phyloP scores from a whole-genome alignment of 2,329 filamentous ascomycete genomes.

The Fusarium sp. region DNA sequence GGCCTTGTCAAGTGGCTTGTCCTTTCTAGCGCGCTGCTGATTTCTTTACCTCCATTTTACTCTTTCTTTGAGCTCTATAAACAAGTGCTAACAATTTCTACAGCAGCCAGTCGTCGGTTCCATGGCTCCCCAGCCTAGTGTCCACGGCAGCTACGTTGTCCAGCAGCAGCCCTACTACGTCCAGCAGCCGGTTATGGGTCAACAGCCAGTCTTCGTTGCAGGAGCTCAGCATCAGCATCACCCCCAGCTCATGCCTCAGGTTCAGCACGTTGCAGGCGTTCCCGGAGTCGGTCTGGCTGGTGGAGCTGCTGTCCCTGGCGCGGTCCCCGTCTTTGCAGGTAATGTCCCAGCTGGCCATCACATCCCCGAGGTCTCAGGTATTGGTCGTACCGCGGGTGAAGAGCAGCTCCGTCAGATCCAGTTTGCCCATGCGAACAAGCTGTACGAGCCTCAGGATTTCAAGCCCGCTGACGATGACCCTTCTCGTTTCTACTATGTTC shows the following conservation, averaged over 20 bases:
- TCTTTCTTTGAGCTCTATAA: neutral
- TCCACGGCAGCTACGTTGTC: constrained; percentile 46
- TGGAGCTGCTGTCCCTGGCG: constrained; percentile 37
- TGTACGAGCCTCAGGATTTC: constrained; percentile 70
- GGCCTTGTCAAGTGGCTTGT: constrained; percentile 3
- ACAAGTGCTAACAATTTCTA: constrained; percentile 31
- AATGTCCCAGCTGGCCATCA: constrained; percentile 48
- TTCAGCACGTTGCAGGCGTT: constrained; percentile 43
- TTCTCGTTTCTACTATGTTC: constrained; percentile 69
- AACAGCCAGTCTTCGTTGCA: constrained; percentile 50
- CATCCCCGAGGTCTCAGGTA: constrained; percentile 62
- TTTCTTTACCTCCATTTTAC: constrained; percentile 1
- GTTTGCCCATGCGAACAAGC: constrained; percentile 61
- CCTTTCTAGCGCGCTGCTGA: neutral
- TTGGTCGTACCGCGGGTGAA: constrained; percentile 63
- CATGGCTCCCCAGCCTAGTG: constrained; percentile 45
- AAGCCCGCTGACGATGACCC: constrained; percentile 71
- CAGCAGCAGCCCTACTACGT: constrained; percentile 50
- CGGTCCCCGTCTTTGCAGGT: constrained; percentile 55
- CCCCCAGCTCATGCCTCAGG: constrained; percentile 40
- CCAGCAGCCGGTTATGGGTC: constrained; percentile 48
- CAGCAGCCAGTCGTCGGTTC: constrained; percentile 49
- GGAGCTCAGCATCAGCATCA: constrained; percentile 43
- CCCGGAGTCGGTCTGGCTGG: constrained; percentile 44
- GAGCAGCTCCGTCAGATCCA: constrained; percentile 59